phyloP scores from a whole-genome alignment of 352 stramenopile genomes.

The Phytophthora ramorum region DNA sequence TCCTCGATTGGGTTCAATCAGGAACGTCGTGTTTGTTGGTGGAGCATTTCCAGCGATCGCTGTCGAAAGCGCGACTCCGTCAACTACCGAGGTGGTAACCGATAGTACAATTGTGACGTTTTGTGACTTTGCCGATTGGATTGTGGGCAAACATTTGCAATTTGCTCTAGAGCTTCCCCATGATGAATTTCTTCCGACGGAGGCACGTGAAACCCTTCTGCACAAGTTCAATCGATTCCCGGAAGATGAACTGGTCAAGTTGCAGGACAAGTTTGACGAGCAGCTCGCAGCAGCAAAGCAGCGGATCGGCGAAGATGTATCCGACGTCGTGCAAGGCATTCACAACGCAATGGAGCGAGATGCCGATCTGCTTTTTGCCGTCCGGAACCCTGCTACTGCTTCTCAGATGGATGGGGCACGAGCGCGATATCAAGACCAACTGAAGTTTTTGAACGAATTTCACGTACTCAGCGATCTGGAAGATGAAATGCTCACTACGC shows the following conservation, averaged over 20 bases:
- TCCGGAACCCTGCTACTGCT: not conserved
- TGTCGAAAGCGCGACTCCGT: constrained; percentile 18
- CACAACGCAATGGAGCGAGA: not conserved
- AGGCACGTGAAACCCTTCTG: constrained; percentile 8
- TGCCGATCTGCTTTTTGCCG: constrained; percentile 19
- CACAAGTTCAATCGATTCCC: constrained; percentile 5
- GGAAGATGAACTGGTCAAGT: not conserved
- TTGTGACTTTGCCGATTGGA: constrained; percentile 20
- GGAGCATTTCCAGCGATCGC: constrained; percentile 20
- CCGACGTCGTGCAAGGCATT: not conserved
- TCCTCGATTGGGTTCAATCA: constrained; percentile 1
- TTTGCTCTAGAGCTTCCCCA: constrained; percentile 3
- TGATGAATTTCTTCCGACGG: not conserved
- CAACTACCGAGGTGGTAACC: constrained; percentile 10
- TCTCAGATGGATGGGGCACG: constrained; percentile 2
- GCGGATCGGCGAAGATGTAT: not conserved
- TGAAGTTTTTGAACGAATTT: not conserved
- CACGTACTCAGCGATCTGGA: not conserved
- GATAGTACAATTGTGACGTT: not conserved
- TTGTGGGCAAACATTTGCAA: constrained; percentile 7
- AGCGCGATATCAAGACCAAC: not conserved
- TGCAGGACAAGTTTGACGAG: not conserved
- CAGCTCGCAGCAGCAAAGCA: not conserved
- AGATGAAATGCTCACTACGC: not conserved
- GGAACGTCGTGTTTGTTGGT: constrained; percentile 18